phyloP scores from a whole-genome alignment of 2,329 filamentous ascomycete species.

The Paecilomyces sp. region DNA sequence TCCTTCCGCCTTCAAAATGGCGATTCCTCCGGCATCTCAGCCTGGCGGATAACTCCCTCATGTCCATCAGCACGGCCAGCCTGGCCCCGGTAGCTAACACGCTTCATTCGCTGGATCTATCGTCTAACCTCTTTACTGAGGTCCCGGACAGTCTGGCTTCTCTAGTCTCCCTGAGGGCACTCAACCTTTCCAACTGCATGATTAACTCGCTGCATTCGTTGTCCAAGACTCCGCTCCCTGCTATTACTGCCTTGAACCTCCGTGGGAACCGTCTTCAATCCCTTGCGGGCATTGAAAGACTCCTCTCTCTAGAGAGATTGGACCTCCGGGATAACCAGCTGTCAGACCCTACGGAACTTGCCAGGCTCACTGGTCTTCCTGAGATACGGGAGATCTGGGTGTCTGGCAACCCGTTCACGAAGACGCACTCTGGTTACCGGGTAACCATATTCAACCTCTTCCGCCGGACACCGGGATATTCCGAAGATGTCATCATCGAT shows the following conservation, averaged over 20 bases:
- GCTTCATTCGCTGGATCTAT: slow-evolving; percentile 85
- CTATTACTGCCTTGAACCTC: slow-evolving; percentile 87
- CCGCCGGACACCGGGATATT: slow-evolving; percentile 79
- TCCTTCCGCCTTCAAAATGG: slow-evolving; percentile 84
- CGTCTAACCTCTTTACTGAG: slow-evolving; percentile 86
- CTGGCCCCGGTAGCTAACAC: slow-evolving; percentile 79
- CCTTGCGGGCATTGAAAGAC: slow-evolving; percentile 80
- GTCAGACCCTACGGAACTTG: slow-evolving; percentile 84
- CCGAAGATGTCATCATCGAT: slow-evolving; percentile 85
- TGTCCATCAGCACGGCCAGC: slow-evolving; percentile 66
- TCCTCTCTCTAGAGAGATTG: slow-evolving; percentile 80
- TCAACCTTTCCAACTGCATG: slow-evolving; percentile 97
- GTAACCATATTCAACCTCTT: slow-evolving; percentile 95
- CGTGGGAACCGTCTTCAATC: slow-evolving; percentile 81
- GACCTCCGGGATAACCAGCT: slow-evolving; percentile 87
- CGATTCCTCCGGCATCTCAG: slow-evolving; percentile 88
- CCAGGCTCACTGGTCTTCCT: slow-evolving; percentile 80
- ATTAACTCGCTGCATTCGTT: slow-evolving; percentile 89
- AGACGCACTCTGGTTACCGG: slow-evolving; percentile 77
- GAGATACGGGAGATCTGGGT: slow-evolving; percentile 92
- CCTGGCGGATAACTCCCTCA: slow-evolving; percentile 84
- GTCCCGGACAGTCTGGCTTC: slow-evolving; percentile 85
- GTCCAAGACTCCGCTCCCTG: slow-evolving; percentile 72
- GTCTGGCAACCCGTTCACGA: slow-evolving; percentile 82
- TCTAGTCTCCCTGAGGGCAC: slow-evolving; percentile 76